A percentile compares a stretch with the other conserved stretches of the same genome.
Conservation (phyloP, 2,329 filamentous ascomycete genomes). For the Thermothelomyces thermophilus region DNA sequence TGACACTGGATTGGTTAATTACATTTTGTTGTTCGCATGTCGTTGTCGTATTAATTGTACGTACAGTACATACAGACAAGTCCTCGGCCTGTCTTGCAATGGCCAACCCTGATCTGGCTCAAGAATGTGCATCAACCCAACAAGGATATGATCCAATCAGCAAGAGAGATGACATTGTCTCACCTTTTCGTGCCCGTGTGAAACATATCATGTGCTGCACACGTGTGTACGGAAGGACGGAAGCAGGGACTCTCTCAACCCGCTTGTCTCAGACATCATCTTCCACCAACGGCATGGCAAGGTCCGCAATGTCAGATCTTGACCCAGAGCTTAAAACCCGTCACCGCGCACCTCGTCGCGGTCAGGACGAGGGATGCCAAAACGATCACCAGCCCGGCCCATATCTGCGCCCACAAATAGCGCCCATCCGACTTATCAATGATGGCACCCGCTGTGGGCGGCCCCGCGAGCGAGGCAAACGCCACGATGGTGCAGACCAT, state of each 20-base stretch:
- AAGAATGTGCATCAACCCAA: no score
- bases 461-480: constrained; percentile 39
- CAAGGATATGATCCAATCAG: background rate
- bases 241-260: no score
- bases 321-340: constrained; percentile 31
- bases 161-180: background rate
- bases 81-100: no score
- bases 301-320: constrained; percentile 29
- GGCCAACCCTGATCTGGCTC: no score
- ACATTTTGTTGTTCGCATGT: background rate
- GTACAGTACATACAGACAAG: background rate
- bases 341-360: constrained; percentile 31
- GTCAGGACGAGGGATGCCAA: constrained; percentile 29
- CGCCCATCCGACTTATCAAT: constrained; percentile 35
- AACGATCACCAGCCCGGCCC: constrained; percentile 38
- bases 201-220: background rate
- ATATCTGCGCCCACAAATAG: constrained; percentile 41
- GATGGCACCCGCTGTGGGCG: constrained; percentile 40
- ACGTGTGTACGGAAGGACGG: no score
- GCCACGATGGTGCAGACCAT: constrained; percentile 39
- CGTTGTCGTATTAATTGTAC: background rate
- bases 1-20: constrained; percentile 1
- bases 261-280: background rate
- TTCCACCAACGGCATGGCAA: background rate
- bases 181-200: background rate